Conservation (phyloP, 1,139 yeast genomes). For the Suhomyces anneliseae region DNA sequence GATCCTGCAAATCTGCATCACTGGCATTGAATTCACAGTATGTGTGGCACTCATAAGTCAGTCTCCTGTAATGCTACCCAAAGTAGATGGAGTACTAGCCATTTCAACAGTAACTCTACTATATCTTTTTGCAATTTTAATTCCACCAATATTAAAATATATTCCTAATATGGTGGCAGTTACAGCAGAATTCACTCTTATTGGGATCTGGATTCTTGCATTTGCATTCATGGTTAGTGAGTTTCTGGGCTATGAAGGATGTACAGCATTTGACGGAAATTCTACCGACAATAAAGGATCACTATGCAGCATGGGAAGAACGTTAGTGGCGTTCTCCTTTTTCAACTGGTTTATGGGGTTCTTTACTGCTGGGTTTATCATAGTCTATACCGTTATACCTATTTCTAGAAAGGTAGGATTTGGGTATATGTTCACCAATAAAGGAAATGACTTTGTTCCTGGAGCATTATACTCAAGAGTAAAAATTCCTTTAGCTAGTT, state of each 20-base stretch:
- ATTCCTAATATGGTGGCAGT: slow-evolving; percentile 11
- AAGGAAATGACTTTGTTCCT: slow-evolving; percentile 9
- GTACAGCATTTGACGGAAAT: slow-evolving; percentile 6
- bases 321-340: slow-evolving; percentile 31
- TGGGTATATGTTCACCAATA: slow-evolving; percentile 6
- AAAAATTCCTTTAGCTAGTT: slow-evolving; percentile 3
- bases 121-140: slow-evolving; percentile 7
- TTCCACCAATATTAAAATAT: slow-evolving; percentile 6
- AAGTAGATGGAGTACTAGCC: slow-evolving; percentile 11
- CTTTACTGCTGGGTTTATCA: slow-evolving; percentile 6
- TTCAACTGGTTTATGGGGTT: slow-evolving; percentile 24
- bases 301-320: slow-evolving; percentile 21
- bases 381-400: slow-evolving; percentile 9
- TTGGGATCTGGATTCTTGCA: slow-evolving; percentile 12
- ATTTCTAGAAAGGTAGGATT: slow-evolving; percentile 7
- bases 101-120: slow-evolving; percentile 9
- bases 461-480: slow-evolving; percentile 12
- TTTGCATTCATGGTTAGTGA: slow-evolving; percentile 10
- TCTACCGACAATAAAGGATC: background rate
- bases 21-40: slow-evolving; percentile 9
- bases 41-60: slow-evolving; percentile 1
- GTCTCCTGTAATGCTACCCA: slow-evolving; percentile 2
- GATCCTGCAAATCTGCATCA: slow-evolving; percentile 8
- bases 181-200: slow-evolving; percentile 6
- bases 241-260: slow-evolving; percentile 10